Conservation (phyloP, 2,329 filamentous ascomycete species). For the Penicillium sp. region DNA sequence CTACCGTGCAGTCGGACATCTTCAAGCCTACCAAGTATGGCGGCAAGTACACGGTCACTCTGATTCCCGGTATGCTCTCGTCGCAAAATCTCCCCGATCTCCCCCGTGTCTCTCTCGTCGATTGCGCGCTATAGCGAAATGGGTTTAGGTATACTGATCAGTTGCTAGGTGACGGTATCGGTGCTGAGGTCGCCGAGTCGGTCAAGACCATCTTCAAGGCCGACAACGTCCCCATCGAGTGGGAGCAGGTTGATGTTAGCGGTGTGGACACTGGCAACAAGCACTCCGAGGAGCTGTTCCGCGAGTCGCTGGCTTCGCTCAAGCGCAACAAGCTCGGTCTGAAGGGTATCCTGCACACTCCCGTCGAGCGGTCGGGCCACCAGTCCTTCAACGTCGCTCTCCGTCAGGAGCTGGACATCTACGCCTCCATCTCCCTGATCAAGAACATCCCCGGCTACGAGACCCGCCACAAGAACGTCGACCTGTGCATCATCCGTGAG, state of each 20-base stretch:
- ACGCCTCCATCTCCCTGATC: constrained; percentile 95
- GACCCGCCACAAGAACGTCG: constrained; percentile 95
- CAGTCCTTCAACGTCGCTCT: constrained; percentile 99
- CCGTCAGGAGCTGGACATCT: constrained; percentile 99
- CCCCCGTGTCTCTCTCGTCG: background rate
- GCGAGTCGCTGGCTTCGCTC: constrained; percentile 91
- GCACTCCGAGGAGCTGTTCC: constrained; percentile 92
- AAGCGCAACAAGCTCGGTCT: constrained; percentile 98
- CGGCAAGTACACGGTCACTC: constrained; percentile 97
- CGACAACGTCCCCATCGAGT: constrained; percentile 97
- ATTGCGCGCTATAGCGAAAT: background rate
- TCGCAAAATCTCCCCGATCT: background rate
- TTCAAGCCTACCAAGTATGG: constrained; percentile 99
- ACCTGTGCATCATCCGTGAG: constrained; percentile 99
- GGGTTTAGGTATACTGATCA: constrained; percentile 21
- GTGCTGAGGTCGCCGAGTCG: constrained; percentile 95
- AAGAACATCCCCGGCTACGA: constrained; percentile 99
- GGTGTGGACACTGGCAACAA: constrained; percentile 85
- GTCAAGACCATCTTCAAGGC: constrained; percentile 99
- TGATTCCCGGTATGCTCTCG: constrained; percentile 78
- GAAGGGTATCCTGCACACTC: constrained; percentile 98
- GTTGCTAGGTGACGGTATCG: constrained; percentile 81
- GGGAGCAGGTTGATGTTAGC: constrained; percentile 97
- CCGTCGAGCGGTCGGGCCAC: constrained; percentile 94
- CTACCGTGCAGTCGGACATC: constrained; percentile 90